These are phyloP conservation scores for Croton setiger DNA, from an alignment of 441 rosid species.

Conservation along the genomic window DNA sequence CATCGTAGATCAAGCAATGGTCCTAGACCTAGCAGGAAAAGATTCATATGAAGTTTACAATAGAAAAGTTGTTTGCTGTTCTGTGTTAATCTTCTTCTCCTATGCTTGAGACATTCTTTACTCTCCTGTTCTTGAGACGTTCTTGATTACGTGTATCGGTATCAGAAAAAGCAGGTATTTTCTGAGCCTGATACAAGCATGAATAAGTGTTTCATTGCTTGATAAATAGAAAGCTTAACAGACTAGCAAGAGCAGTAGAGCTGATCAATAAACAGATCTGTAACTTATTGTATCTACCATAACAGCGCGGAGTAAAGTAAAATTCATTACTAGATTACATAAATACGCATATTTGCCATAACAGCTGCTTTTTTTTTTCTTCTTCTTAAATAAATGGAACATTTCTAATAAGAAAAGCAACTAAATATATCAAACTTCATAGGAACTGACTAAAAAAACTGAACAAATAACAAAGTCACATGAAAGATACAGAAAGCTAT, in stretches of 20 bases:
- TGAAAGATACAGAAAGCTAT: too few relatives aligned
- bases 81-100: too few relatives aligned
- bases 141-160: neutral
- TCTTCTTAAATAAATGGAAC: too few relatives aligned
- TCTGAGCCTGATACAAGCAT: neutral
- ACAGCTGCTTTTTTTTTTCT: too few relatives aligned
- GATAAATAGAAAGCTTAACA: neutral
- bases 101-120: conserved; percentile 31
- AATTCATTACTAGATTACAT: too few relatives aligned
- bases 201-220: neutral
- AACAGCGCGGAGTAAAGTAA: too few relatives aligned
- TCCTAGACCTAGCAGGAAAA: conserved; percentile 11
- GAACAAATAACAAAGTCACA: too few relatives aligned
- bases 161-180: neutral
- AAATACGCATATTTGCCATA: too few relatives aligned
- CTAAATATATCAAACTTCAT: too few relatives aligned
- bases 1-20: conserved; percentile 11
- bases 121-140: conserved; percentile 20
- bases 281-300: too few relatives aligned
- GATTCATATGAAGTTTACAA: neutral
- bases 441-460: too few relatives aligned
- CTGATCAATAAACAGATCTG: neutral
- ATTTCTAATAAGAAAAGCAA: too few relatives aligned
- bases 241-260: neutral
- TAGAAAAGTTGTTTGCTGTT: conserved; percentile 19